These are phyloP conservation scores for Blastocystis sp. DNA, from an alignment of 352 stramenopile species.

Conservation along the genomic window DNA sequence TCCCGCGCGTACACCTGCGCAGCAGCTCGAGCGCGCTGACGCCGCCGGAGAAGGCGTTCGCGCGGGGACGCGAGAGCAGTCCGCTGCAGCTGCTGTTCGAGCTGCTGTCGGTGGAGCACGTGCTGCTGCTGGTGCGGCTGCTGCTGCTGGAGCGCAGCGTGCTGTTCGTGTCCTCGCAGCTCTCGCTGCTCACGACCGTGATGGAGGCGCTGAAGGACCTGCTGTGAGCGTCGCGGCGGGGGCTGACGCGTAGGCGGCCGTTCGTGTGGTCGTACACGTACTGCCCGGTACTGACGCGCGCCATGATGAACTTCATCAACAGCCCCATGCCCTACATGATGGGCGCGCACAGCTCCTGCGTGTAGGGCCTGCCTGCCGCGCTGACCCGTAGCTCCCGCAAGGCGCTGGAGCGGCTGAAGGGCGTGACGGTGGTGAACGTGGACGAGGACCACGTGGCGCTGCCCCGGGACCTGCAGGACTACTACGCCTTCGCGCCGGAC, in stretches of 20 bases:
- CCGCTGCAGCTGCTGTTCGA: neutral
- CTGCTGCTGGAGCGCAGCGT: constrained; percentile 53
- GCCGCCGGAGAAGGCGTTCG: neutral
- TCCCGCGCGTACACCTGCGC: neutral
- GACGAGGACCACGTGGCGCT: constrained; percentile 37
- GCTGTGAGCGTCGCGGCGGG: neutral
- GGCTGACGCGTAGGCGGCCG: constrained; percentile 4
- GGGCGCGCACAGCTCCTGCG: neutral
- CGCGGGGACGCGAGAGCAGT: neutral
- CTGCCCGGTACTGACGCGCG: constrained; percentile 16
- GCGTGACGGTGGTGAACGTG: constrained; percentile 47
- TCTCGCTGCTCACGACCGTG: constrained; percentile 25
- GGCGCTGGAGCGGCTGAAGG: neutral
- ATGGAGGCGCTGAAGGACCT: constrained; percentile 58
- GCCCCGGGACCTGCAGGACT: constrained; percentile 16
- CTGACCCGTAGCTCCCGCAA: neutral
- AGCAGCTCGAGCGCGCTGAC: neutral
- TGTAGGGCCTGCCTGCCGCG: neutral
- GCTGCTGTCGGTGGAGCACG: constrained; percentile 29
- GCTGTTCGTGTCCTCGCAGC: constrained; percentile 29
- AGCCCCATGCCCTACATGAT: constrained; percentile 63
- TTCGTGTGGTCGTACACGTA: constrained; percentile 63
- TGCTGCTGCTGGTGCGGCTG: constrained; percentile 2
- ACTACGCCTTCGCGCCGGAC: neutral
- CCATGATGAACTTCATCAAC: constrained; percentile 50